Conservation (phyloP, 352 stramenopile species). For the Globisporangium ultimum region DNA sequence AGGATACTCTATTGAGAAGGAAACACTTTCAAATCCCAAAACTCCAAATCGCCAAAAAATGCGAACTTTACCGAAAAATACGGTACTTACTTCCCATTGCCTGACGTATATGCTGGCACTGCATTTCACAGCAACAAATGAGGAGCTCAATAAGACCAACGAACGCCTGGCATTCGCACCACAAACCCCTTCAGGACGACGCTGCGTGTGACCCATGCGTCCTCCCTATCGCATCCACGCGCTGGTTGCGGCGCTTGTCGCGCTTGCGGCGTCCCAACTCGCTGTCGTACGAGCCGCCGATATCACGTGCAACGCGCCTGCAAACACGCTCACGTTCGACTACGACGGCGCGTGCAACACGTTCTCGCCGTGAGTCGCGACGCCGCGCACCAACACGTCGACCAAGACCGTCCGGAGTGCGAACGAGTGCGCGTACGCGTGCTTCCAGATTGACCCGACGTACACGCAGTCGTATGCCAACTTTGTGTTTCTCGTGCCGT, state of each 20-base stretch:
- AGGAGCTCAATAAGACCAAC: no score
- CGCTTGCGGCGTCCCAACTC: background rate
- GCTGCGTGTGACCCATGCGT: background rate
- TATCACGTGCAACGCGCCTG: background rate
- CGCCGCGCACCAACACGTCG: background rate
- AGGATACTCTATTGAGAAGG: no score
- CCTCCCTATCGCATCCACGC: background rate
- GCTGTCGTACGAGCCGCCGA: background rate
- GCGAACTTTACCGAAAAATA: no score
- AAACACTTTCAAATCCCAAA: no score
- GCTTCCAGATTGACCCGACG: background rate
- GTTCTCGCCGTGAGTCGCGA: conserved; percentile 1
- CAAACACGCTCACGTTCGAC: conserved; percentile 4
- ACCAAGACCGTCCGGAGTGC: background rate
- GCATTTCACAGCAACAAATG: no score
- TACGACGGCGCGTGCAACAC: background rate
- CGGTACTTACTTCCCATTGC: no score
- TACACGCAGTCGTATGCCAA: background rate
- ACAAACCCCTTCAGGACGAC: background rate
- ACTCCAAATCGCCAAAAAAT: no score
- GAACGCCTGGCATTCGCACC: no score
- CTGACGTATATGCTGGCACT: no score
- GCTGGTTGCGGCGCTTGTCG: background rate
- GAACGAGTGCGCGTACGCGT: background rate
- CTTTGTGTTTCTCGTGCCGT: conserved; percentile 1